Base-by-base conservation (phyloP, 371 early-diverging fungal species). In the Dichotomocladium elegans region DNA sequence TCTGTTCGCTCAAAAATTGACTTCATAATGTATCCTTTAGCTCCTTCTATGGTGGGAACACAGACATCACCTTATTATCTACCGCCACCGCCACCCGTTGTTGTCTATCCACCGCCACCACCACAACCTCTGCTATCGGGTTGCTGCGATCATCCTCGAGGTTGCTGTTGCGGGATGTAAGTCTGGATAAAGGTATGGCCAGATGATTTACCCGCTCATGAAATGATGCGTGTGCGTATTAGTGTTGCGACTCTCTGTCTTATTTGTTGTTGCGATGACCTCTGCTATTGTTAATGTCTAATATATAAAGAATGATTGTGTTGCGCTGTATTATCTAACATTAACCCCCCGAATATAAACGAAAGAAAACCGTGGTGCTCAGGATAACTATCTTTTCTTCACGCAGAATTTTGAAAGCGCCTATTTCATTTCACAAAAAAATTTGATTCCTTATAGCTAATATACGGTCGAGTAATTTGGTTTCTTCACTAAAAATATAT, bases 61-160 rank as follows among this genome's bases (percentile, higher is more conserved):
- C 37, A 37, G 8, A n/a, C 37, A 37, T n/a, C 37, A 9, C 37
- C 37, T 37, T 37, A 37, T 2, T 37, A 37, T 15, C 37, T 21
- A 12, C 37, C 37, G 8, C 37, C 37, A 37, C 37, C 37, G 21
- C 17, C 15, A 37, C 37, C 37, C n/a, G 17, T 21, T 21, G 21
- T 21, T 12, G 37, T 37, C 5, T 37, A 37, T 21, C 17, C 17
- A 2, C 21, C n/a, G n/a, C 37, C 37, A 37, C 37, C n/a, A 37
- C n/a, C 37, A 37, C 37, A 37, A 15, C 44, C 44, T n/a, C n/a
- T n/a, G n/a, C n/a, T n/a, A n/a, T n/a, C n/a, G n/a, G 48, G 48
- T 4, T 47, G 48, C 34, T 47, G 12, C 19, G 48, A 47, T 47
- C 48, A 47, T 47, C 48, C 48, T 7, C 14, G 34, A n/a, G 48